Evolutionary conservation across 257 asterid genomes (phyloP).

Genomic region (Knoxia roxburghii): DNA sequence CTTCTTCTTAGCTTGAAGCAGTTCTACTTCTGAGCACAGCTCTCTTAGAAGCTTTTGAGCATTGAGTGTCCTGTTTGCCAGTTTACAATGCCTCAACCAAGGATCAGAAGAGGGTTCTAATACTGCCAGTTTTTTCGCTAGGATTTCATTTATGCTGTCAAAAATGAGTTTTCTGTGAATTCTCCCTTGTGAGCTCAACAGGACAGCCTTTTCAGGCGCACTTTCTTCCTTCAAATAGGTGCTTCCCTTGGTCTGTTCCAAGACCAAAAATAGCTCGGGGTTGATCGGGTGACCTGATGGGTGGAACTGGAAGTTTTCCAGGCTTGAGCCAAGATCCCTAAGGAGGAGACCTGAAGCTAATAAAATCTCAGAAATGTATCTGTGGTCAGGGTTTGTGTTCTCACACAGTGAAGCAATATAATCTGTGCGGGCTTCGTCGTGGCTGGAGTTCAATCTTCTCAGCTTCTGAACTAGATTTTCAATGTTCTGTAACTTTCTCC

Average conservation of each 20-base stretch:
- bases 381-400: slow-evolving; percentile 64
- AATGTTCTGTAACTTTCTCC: slow-evolving; percentile 65
- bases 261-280: slow-evolving; percentile 80
- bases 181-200: slow-evolving; percentile 30
- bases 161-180: slow-evolving; percentile 63
- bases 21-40: slow-evolving; percentile 68
- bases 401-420: slow-evolving; percentile 94
- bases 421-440: slow-evolving; percentile 80
- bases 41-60: slow-evolving; percentile 79
- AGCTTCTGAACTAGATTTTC: slow-evolving; percentile 82
- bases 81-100: slow-evolving; percentile 33
- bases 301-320: slow-evolving; percentile 67
- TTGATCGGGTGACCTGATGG: slow-evolving; percentile 81
- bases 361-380: slow-evolving; percentile 82
- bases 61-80: slow-evolving; percentile 35
- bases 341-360: slow-evolving; percentile 94
- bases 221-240: slow-evolving; percentile 31
- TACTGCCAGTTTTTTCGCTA: slow-evolving; percentile 43
- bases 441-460: slow-evolving; percentile 75
- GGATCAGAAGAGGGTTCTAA: slow-evolving; percentile 32
- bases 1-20: slow-evolving; percentile 37
- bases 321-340: slow-evolving; percentile 64
- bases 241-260: slow-evolving; percentile 85
- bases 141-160: slow-evolving; percentile 75
- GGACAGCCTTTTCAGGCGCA: slow-evolving; percentile 26